Percentiles rank a stretch among this genome's conserved stretches.
Conservation (phyloP, 257 asterid species). For the Orobanche coerulescens region DNA sequence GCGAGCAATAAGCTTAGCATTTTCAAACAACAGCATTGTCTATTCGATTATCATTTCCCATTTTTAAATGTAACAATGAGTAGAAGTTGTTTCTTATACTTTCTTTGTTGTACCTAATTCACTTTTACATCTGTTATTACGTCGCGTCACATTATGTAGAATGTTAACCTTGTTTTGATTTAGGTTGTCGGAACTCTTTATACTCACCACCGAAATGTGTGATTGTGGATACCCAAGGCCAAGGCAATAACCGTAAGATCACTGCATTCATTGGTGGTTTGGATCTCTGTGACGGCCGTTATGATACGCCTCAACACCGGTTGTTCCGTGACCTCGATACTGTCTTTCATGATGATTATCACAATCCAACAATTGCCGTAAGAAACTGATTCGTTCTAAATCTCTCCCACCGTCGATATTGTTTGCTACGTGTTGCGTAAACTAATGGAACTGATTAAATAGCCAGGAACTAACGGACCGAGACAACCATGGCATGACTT, state of each 20-base stretch:
- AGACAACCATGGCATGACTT: conserved; percentile 68
- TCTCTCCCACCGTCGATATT: background rate
- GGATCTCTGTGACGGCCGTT: conserved; percentile 56
- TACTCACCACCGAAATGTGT: conserved; percentile 60
- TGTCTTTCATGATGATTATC: conserved; percentile 39
- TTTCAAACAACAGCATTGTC: conserved; percentile 42
- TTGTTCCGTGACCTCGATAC: conserved; percentile 42
- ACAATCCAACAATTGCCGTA: conserved; percentile 44
- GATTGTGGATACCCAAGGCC: conserved; percentile 46
- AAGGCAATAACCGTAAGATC: conserved; percentile 39
- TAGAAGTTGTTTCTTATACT: background rate
- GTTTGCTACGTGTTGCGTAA: background rate
- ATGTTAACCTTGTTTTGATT: too few species aligned
- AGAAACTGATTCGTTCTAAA: background rate
- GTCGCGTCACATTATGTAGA: too few species aligned
- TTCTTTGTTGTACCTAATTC: too few species aligned
- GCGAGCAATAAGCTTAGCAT: conserved; percentile 44
- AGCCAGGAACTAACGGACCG: conserved; percentile 46
- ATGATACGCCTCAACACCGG: conserved; percentile 52
- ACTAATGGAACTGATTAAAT: background rate
- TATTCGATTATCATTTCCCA: background rate
- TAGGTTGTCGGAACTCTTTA: conserved; percentile 54
- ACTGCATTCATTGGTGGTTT: conserved; percentile 53
- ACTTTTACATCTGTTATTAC: too few species aligned
- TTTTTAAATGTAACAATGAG: background rate